Evolutionary conservation across 306 rosid genomes (phyloP).

Genomic region (Cucumis cinereus): DNA sequence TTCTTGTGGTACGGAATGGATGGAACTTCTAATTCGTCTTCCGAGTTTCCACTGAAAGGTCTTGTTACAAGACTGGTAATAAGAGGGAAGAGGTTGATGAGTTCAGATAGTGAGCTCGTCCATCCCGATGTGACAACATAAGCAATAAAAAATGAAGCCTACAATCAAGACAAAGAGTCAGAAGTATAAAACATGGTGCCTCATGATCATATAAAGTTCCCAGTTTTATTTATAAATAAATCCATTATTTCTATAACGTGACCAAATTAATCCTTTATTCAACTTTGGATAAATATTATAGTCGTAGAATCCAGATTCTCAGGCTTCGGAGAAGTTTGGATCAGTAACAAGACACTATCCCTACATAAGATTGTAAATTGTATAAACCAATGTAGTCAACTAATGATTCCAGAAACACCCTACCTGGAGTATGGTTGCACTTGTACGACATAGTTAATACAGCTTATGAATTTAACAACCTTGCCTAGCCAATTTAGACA

Average conservation of each 20-base stretch:
- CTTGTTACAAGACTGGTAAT: constrained; percentile 39
- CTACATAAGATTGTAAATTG: background rate
- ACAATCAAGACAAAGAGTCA: constrained; percentile 11
- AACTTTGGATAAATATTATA: background rate
- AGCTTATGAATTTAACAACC: background rate
- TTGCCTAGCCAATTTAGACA: background rate
- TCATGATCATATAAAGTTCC: background rate
- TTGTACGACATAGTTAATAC: background rate
- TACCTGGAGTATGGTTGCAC: background rate
- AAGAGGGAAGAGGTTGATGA: constrained; percentile 56
- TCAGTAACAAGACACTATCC: background rate
- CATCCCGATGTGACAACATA: constrained; percentile 94
- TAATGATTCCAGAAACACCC: background rate
- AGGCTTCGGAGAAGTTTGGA: background rate
- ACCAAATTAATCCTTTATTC: background rate
- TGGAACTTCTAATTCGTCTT: constrained; percentile 59
- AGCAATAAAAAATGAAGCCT: constrained; percentile 93
- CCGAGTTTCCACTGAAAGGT: constrained; percentile 29
- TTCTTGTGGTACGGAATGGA: constrained; percentile 48
- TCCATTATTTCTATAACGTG: background rate
- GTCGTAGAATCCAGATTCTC: background rate
- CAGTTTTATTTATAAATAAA: background rate
- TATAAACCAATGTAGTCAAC: background rate
- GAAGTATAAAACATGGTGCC: background rate
- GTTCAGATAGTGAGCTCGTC: constrained; percentile 78